phyloP scores from a whole-genome alignment of 2,329 filamentous ascomycete genomes.

The Cytospora piceae region DNA sequence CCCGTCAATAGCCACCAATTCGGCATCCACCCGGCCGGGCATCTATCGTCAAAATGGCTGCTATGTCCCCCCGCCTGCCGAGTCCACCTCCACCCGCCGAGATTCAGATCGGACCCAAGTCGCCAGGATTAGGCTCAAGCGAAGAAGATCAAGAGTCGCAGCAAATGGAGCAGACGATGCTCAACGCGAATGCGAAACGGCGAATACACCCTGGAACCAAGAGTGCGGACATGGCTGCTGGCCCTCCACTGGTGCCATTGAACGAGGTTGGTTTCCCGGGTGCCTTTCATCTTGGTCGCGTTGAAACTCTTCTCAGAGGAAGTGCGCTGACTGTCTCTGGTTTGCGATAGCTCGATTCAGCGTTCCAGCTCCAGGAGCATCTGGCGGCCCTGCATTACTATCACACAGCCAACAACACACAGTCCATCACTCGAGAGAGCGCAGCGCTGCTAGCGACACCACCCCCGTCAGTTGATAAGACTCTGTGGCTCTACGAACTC shows the following conservation, averaged over 20 bases:
- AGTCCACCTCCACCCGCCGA: constrained; percentile 94
- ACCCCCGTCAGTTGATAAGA: constrained; percentile 79
- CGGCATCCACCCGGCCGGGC: constrained; percentile 2
- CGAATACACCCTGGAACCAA: constrained; percentile 92
- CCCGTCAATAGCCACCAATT: not conserved
- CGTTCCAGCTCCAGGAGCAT: constrained; percentile 96
- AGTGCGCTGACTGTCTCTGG: not conserved
- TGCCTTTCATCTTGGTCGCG: not conserved
- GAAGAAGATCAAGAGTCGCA: constrained; percentile 59
- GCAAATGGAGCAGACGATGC: constrained; percentile 64
- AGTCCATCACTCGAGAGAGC: constrained; percentile 75
- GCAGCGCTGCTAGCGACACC: constrained; percentile 78
- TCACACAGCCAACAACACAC: constrained; percentile 69
- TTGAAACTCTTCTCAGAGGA: not conserved
- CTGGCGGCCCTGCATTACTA: constrained; percentile 88
- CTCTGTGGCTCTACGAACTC: constrained; percentile 96
- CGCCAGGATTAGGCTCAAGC: constrained; percentile 36
- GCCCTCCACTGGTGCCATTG: constrained; percentile 84
- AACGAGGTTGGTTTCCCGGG: constrained; percentile 68
- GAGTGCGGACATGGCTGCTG: constrained; percentile 88
- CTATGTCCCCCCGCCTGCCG: constrained; percentile 88
- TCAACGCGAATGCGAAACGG: constrained; percentile 76
- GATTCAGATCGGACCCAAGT: constrained; percentile 73
- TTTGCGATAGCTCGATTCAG: constrained; percentile 78
- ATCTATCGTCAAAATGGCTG: constrained; percentile 59